Base-by-base conservation (phyloP, 2,329 filamentous ascomycete species). In the Fusarium proliferatum region DNA sequence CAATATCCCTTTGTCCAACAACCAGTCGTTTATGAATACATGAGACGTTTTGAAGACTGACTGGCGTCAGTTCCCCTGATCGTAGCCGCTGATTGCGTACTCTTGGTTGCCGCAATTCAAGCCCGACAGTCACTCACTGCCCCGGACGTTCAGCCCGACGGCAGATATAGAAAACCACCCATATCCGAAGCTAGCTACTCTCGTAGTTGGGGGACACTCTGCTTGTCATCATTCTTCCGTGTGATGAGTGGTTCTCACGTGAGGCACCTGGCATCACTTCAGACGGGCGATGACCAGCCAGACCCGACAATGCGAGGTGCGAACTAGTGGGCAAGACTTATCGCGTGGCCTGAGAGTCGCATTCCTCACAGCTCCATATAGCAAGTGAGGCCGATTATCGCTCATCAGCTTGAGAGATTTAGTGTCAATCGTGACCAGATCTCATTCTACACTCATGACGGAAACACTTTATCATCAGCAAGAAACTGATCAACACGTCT, bases 11-110 rank as follows among this genome's bases (percentile, higher is more conserved):
- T 81, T 23, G 6, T 76, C 72, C 78, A 56, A 76, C 5, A 78
- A 76, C 26, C 69, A 76, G 6, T 71, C 78, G 16, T 81, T 79
- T 82, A 48, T 10, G 19, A 48, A 61, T 41, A 33, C 26, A 34
- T 16, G 23, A n/a, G 10, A 30, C 10, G 36, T 23, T 43, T 36
- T 33, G 28, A 63, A 21, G 9, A 21, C 41, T 67, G 33, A 11
- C 13, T 34, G 11, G 33, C 43, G 6, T 19, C n/a, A 19, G 34
- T 21, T 19, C 21, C n/a, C 21, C n/a, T 26, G 33, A 15, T 66
- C 80, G 4, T 72, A 69, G 15, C 81, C 82, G 45, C 82, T 81
- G 1, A 49, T 75, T 5, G 73, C 65, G 3, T 69, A 82, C 39
- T 41, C 77, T 33, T 83, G 77, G 59, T 66, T 86, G n/a, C 77